phyloP scores from a whole-genome alignment of 495 filamentous ascomycete genomes.

The Chaetomium fimeti region DNA sequence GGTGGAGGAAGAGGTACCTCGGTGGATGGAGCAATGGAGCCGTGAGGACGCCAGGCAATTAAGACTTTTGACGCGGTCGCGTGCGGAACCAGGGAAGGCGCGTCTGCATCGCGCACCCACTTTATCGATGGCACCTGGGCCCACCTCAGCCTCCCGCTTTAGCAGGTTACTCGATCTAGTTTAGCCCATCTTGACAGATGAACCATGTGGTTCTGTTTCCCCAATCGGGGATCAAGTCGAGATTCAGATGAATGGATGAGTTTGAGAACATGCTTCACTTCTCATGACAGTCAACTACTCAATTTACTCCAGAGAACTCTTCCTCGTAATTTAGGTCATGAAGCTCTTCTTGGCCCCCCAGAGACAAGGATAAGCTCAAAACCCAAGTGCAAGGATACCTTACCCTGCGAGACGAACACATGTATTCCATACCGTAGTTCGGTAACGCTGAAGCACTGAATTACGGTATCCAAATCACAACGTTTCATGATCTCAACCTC shows the following conservation, averaged over 20 bases:
- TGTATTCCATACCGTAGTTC: too few species aligned
- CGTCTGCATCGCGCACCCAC: slow-evolving; percentile 27
- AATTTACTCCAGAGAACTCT: too few species aligned
- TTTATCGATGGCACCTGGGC: slow-evolving; percentile 6
- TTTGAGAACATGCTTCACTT: too few species aligned
- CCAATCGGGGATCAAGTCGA: too few species aligned
- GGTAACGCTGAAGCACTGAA: background rate
- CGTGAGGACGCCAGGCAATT: slow-evolving; percentile 17
- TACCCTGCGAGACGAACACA: too few species aligned
- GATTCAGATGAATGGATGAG: too few species aligned
- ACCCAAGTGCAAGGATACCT: too few species aligned
- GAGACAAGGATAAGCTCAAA: too few species aligned
- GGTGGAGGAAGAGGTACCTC: background rate
- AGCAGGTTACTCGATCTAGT: background rate
- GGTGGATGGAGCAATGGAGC: background rate
- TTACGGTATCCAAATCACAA: background rate
- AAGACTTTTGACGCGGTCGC: slow-evolving; percentile 37
- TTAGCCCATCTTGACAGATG: background rate
- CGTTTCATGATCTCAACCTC: background rate
- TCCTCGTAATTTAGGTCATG: too few species aligned
- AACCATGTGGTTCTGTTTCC: background rate
- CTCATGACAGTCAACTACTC: too few species aligned
- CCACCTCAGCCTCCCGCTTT: slow-evolving; percentile 23
- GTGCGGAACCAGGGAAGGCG: slow-evolving; percentile 23
- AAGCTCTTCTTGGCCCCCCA: too few species aligned